Base-by-base conservation (phyloP, 2,329 filamentous ascomycete species). In the Cercospora sesami region DNA sequence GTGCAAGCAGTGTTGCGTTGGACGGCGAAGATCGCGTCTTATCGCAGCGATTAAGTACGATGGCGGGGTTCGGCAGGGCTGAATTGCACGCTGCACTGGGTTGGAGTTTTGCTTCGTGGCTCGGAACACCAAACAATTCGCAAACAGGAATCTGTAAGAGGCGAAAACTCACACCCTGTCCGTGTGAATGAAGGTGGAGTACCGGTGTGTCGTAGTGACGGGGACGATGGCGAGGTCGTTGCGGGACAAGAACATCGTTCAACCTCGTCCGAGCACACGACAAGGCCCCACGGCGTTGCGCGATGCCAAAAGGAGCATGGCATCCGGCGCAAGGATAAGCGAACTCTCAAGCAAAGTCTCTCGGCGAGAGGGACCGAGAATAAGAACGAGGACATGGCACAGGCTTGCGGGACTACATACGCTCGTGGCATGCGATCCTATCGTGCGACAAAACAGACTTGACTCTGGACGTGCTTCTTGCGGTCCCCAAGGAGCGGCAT, bases 241-340 rank as follows among this genome's bases (percentile, higher is more conserved):
- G 48, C 48, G 48, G 23, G 48, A 28, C 23, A 55, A 26, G 23
- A 55, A 55, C 48, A 55, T 18, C 55, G 28, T 10, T 59, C 55
- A 36, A 59, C 55, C 55, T 30, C 60, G 36, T 31, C 60, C 28
- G 21, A 18, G 55, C 55, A 59, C n/a, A 59, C 28, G 28, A 59
- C 55, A 36, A 59, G 28, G 31, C 28, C 55, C 28, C n/a, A 16
- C 31, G 26, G 42, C 60, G 28, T 51, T 30, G 60, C 33, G 31
- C 58, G 58, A 62, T 48, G 60, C 60, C 60, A n/a, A 48, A 62
- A 62, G 14, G 36, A 62, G 60, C 36, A 48, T 48, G 18, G 60
- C 26, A 28, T 48, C 60, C 60, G 39, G 30, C 28, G 23, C 28
- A 59, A 33, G 55, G 55, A 21, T 59, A 31, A n/a, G 31, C 30